Evolutionary conservation across 1,284 basidiomycete genomes (phyloP).

Genomic region (Ustanciosporium gigantosporum): DNA sequence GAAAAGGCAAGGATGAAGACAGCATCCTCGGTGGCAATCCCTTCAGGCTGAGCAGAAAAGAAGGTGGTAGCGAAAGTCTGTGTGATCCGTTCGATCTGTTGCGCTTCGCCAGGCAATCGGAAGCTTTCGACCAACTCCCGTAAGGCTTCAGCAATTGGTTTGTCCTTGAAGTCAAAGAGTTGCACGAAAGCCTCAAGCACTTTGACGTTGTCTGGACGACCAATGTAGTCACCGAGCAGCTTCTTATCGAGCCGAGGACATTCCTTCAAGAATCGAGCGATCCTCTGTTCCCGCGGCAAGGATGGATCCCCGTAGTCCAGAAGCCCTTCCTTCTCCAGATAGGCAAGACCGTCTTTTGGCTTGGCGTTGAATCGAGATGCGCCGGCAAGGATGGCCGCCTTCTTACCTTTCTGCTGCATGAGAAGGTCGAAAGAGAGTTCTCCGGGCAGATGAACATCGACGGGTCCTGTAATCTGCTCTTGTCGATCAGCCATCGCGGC

Average conservation of each 20-base stretch:
- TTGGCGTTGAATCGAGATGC: slow-evolving; percentile 91
- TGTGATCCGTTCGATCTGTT: slow-evolving; percentile 91
- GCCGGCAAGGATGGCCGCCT: slow-evolving; percentile 81
- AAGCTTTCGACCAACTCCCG: slow-evolving; percentile 91
- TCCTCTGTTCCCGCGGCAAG: slow-evolving; percentile 46
- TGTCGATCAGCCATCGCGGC: slow-evolving; percentile 83
- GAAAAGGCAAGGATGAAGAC: slow-evolving; percentile 94
- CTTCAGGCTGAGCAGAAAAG: slow-evolving; percentile 83
- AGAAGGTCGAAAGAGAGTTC: slow-evolving; percentile 67
- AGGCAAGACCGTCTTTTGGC: slow-evolving; percentile 85
- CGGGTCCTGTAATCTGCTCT: slow-evolving; percentile 63
- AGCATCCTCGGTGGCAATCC: slow-evolving; percentile 88
- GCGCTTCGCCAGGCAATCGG: slow-evolving; percentile 90
- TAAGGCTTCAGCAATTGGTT: slow-evolving; percentile 92
- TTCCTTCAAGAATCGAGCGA: slow-evolving; percentile 81
- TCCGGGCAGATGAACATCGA: slow-evolving; percentile 51
- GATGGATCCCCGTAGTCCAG: slow-evolving; percentile 65
- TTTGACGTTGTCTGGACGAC: slow-evolving; percentile 82
- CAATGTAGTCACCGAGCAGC: slow-evolving; percentile 89
- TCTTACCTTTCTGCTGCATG: slow-evolving; percentile 76
- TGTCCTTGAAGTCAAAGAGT: slow-evolving; percentile 86
- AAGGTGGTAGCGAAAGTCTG: slow-evolving; percentile 92
- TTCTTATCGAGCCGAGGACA: slow-evolving; percentile 89
- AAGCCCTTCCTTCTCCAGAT: slow-evolving; percentile 69
- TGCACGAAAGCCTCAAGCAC: slow-evolving; percentile 84